phyloP scores from a whole-genome alignment of 1,284 basidiomycete genomes.

The Leccinum pachyderme region DNA sequence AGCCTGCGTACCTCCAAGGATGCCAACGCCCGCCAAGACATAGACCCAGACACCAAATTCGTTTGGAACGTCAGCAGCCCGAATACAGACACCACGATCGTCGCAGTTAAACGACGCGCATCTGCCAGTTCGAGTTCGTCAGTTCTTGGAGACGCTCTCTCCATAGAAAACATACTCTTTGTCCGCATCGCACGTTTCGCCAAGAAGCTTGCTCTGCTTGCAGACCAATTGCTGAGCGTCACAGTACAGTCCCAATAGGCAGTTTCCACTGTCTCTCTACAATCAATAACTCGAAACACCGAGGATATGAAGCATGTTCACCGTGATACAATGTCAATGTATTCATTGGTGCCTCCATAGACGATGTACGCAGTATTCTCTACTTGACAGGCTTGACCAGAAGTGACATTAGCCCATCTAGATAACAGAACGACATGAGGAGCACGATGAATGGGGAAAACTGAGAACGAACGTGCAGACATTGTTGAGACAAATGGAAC shows the following conservation, averaged over 20 bases:
- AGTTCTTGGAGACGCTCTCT: background rate
- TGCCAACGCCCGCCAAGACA: slow-evolving; percentile 67
- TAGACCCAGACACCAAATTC: slow-evolving; percentile 72
- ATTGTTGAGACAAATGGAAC: slow-evolving; percentile 79
- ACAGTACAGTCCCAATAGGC: slow-evolving; percentile 68
- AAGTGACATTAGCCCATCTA: slow-evolving; percentile 75
- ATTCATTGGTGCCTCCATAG: slow-evolving; percentile 57
- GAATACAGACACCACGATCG: slow-evolving; percentile 58
- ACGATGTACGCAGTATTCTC: slow-evolving; percentile 80
- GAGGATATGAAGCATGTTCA: slow-evolving; percentile 30
- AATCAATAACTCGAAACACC: slow-evolving; percentile 1
- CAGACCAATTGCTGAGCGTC: slow-evolving; percentile 63
- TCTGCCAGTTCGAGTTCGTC: slow-evolving; percentile 37
- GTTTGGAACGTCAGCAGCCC: slow-evolving; percentile 57
- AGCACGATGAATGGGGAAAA: background rate
- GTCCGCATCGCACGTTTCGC: slow-evolving; percentile 66
- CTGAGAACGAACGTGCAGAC: slow-evolving; percentile 63
- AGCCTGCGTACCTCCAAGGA: slow-evolving; percentile 57
- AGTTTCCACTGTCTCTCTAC: slow-evolving; percentile 54
- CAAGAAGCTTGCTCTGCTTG: slow-evolving; percentile 54
- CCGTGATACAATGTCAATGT: slow-evolving; percentile 76
- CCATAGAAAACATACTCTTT: slow-evolving; percentile 61
- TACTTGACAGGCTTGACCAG: slow-evolving; percentile 61
- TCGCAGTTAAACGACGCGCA: slow-evolving; percentile 78
- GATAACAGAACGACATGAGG: background rate